Percentiles rank a stretch among this genome's conserved stretches.
Evolutionary conservation across 2,329 filamentous ascomycete genomes (phyloP).

Genomic region (Hymenoscyphus repandus): DNA sequence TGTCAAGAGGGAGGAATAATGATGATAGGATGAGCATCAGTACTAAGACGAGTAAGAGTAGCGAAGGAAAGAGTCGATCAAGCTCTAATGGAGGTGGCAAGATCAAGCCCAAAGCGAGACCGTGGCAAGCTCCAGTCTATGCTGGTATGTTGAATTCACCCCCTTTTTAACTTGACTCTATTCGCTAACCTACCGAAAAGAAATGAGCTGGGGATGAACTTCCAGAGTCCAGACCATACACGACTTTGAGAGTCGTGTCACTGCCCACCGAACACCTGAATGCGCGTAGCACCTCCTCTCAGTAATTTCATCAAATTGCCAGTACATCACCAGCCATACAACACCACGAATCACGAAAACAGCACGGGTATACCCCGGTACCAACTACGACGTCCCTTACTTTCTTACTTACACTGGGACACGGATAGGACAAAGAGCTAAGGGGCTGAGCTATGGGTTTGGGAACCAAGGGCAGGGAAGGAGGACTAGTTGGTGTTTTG

Average conservation of each 20-base stretch:
- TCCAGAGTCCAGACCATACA: not conserved
- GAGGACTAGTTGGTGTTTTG: not conserved
- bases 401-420: not conserved
- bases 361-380: not conserved
- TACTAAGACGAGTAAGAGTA: slow-evolving; percentile 27
- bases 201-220: slow-evolving; percentile 7
- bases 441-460: not conserved
- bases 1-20: not conserved
- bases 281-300: not conserved
- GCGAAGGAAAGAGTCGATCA: slow-evolving; percentile 27
- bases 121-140: slow-evolving; percentile 38
- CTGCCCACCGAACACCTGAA: too few relatives aligned
- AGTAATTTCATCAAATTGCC: not conserved
- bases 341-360: not conserved
- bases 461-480: not conserved
- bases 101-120: slow-evolving; percentile 33
- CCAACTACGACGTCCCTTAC: not conserved
- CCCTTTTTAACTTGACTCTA: not conserved
- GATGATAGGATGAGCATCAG: slow-evolving; percentile 20
- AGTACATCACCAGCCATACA: not conserved
- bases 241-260: not conserved
- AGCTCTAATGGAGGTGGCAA: slow-evolving; percentile 19
- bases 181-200: not conserved
- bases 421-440: not conserved
- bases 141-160: slow-evolving; percentile 27